Conservation (phyloP, 345 rosid genomes). For the Physaria fendleri region DNA sequence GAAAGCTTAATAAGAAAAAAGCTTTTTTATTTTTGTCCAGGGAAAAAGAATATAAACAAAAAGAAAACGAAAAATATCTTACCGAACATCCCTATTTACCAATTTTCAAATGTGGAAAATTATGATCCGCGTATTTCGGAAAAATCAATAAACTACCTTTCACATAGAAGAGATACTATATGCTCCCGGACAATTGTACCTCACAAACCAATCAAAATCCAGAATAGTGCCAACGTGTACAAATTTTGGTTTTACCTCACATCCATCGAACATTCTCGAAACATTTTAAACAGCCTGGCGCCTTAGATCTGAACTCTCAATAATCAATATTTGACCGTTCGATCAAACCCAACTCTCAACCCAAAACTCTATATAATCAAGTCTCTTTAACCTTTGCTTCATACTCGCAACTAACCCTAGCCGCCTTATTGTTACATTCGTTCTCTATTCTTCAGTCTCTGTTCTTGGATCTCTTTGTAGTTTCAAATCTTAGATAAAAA, state of each 20-base stretch:
- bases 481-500: conserved; percentile 12
- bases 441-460: not conserved
- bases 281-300: conserved; percentile 24
- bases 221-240: not conserved
- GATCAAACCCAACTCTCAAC: conserved; percentile 8
- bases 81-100: no score
- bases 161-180: not conserved
- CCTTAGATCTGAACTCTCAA: conserved; percentile 13
- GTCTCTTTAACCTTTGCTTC: not conserved
- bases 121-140: conserved; percentile 19
- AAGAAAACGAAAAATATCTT: no score
- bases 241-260: conserved; percentile 20
- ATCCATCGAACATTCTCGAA: conserved; percentile 22
- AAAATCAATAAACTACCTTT: not conserved
- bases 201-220: conserved; percentile 15
- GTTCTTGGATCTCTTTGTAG: not conserved
- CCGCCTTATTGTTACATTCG: not conserved
- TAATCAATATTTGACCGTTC: conserved; percentile 26
- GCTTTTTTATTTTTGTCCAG: no score
- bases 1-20: no score
- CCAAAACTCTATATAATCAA: conserved; percentile 33
- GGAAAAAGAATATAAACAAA: no score
- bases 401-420: conserved; percentile 29
- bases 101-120: conserved; percentile 4
- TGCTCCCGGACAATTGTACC: no score